Evolutionary conservation across 2,329 filamentous ascomycete genomes (phyloP).

Genomic region (Aspergillus viridinutans): DNA sequence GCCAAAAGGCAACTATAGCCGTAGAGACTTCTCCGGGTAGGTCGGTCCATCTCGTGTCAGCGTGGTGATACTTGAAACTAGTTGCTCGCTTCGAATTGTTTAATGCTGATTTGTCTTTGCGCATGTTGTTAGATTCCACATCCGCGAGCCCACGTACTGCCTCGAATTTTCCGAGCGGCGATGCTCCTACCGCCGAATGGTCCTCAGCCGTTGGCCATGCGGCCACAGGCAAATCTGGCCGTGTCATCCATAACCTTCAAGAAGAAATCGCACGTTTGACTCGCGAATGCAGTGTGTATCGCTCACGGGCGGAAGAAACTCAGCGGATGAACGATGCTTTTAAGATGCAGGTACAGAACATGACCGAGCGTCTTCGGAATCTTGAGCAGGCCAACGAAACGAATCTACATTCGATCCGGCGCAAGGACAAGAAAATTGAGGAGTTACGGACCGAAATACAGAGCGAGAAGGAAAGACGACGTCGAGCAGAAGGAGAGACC

Average conservation of each 20-base stretch:
- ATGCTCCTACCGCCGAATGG: constrained; percentile 38
- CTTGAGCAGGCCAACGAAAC: constrained; percentile 46
- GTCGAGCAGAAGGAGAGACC: constrained; percentile 39
- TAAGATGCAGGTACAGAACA: constrained; percentile 43
- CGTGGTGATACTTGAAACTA: neutral
- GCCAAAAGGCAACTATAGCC: constrained; percentile 18
- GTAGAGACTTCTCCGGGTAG: constrained; percentile 22
- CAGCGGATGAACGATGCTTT: constrained; percentile 45
- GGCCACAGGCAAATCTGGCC: constrained; percentile 47
- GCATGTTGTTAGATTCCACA: constrained; percentile 3
- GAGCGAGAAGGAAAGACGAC: constrained; percentile 39
- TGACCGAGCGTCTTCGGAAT: constrained; percentile 43
- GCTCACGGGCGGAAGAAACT: constrained; percentile 44
- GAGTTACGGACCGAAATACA: constrained; percentile 41
- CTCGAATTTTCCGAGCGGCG: constrained; percentile 27
- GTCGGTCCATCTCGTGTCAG: constrained; percentile 7
- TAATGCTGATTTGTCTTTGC: constrained; percentile 6
- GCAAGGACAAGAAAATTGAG: constrained; percentile 47
- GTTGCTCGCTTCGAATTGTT: neutral
- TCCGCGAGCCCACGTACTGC: constrained; percentile 15
- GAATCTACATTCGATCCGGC: constrained; percentile 42
- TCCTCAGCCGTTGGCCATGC: constrained; percentile 49
- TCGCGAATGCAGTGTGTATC: constrained; percentile 44
- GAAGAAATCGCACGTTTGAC: constrained; percentile 48
- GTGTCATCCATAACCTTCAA: constrained; percentile 49